Evolutionary conservation across 2,329 filamentous ascomycete genomes (phyloP).

Genomic region (Nothomitra cinnamomea): DNA sequence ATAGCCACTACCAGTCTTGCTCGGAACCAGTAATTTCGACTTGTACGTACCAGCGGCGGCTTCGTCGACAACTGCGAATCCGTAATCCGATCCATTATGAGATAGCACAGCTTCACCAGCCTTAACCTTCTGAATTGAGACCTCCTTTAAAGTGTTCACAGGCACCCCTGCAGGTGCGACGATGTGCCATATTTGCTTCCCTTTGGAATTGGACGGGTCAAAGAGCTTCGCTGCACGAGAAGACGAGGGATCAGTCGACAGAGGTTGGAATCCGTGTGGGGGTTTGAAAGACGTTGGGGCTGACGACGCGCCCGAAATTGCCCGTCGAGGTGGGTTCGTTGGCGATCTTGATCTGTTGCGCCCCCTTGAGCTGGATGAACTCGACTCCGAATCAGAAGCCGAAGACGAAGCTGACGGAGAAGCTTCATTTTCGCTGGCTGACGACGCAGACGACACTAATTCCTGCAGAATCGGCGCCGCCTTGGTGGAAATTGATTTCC

Average conservation of each 20-base stretch:
- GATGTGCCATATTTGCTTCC: constrained; percentile 32
- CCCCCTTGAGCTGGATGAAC: not conserved
- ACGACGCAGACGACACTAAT: not conserved
- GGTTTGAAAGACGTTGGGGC: not conserved
- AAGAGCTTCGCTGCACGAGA: constrained; percentile 11
- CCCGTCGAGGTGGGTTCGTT: not conserved
- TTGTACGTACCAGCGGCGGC: not conserved
- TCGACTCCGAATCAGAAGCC: not conserved
- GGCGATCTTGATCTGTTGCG: not conserved
- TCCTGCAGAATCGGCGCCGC: not conserved
- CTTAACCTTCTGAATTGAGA: constrained; percentile 24
- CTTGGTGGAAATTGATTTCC: not conserved
- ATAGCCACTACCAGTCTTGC: constrained; percentile 1
- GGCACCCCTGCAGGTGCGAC: constrained; percentile 27
- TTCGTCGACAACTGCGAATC: constrained; percentile 20
- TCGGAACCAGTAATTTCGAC: not conserved
- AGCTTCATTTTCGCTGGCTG: not conserved
- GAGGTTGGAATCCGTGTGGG: constrained; percentile 1
- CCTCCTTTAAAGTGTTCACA: constrained; percentile 26
- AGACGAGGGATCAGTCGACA: not conserved
- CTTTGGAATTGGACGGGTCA: constrained; percentile 23
- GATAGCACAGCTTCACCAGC: constrained; percentile 25
- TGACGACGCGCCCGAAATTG: not conserved
- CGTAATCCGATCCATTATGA: constrained; percentile 26
- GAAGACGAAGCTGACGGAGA: not conserved